These are phyloP conservation scores for Mallotus nudiflorus DNA, from an alignment of 345 rosid genomes.

Conservation along the genomic window DNA sequence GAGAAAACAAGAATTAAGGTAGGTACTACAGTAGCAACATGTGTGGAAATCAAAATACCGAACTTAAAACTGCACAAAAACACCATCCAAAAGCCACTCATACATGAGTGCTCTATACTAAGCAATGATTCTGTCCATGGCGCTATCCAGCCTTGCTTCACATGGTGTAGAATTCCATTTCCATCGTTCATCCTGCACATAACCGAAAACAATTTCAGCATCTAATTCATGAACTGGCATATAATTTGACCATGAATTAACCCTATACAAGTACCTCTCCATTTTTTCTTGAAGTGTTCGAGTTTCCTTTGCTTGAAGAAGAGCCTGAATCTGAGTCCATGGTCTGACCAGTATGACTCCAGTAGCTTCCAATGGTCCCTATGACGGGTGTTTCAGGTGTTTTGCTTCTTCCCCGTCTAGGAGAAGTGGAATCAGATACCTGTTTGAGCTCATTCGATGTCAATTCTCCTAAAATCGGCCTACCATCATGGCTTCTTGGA, in stretches of 20 bases:
- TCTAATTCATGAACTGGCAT: background rate
- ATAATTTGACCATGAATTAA: background rate
- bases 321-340: conserved; percentile 22
- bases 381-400: conserved; percentile 14
- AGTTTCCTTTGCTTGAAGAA: conserved; percentile 21
- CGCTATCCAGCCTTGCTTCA: conserved; percentile 15
- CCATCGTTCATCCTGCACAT: background rate
- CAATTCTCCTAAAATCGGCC: conserved; percentile 23
- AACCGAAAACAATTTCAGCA: conserved; percentile 1
- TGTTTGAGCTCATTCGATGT: conserved; percentile 12
- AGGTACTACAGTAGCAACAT: background rate
- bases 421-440: conserved; percentile 4
- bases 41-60: background rate
- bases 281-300: background rate
- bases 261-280: conserved; percentile 9
- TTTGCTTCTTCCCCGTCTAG: conserved; percentile 12
- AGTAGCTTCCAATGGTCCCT: conserved; percentile 36
- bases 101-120: too few relatives aligned
- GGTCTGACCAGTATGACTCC: conserved; percentile 24
- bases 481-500: background rate
- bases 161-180: background rate
- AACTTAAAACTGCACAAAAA: background rate
- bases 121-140: conserved; percentile 2
- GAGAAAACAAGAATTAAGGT: background rate
- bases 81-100: background rate